Evolutionary conservation across 2,329 filamentous ascomycete species (phyloP).

Genomic region (Talaromyces piceae): DNA sequence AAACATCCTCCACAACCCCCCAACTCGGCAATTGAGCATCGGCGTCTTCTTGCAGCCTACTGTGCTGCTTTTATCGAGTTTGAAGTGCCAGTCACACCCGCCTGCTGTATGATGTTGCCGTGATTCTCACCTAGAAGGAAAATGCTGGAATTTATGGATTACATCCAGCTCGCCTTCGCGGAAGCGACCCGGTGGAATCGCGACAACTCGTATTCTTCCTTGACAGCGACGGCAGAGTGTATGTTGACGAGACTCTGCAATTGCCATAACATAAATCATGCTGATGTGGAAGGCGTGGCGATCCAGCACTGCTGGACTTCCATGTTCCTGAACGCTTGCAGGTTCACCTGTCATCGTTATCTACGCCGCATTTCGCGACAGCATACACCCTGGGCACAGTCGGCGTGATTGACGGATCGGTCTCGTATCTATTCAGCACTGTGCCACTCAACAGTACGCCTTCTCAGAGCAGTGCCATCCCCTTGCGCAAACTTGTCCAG

Average conservation of each 20-base stretch:
- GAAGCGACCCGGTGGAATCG: conserved; percentile 79
- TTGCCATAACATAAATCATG: not conserved
- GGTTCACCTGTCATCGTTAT: conserved; percentile 81
- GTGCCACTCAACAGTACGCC: conserved; percentile 60
- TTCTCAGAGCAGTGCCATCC: conserved; percentile 66
- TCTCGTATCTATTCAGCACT: conserved; percentile 93
- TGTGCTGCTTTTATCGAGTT: not conserved
- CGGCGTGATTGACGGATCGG: conserved; percentile 89
- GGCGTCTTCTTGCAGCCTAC: not conserved
- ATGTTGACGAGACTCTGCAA: conserved; percentile 17
- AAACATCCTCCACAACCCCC: not conserved
- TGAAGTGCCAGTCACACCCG: not conserved
- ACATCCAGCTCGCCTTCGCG: conserved; percentile 86
- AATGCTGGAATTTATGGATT: conserved; percentile 98
- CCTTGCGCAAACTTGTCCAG: conserved; percentile 67
- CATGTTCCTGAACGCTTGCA: conserved; percentile 75
- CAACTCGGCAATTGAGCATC: not conserved
- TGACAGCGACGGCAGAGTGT: conserved; percentile 80
- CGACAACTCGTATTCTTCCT: conserved; percentile 82
- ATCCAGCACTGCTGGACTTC: conserved; percentile 75
- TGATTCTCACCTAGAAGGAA: conserved; percentile 16
- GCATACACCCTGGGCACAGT: conserved; percentile 86
- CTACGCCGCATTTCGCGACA: conserved; percentile 86
- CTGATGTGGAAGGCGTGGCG: not conserved
- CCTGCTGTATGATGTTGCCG: not conserved